Percentiles rank a stretch among this genome's conserved stretches.
Conservation (phyloP, 345 rosid genomes). For the Pistacia atlantica region DNA sequence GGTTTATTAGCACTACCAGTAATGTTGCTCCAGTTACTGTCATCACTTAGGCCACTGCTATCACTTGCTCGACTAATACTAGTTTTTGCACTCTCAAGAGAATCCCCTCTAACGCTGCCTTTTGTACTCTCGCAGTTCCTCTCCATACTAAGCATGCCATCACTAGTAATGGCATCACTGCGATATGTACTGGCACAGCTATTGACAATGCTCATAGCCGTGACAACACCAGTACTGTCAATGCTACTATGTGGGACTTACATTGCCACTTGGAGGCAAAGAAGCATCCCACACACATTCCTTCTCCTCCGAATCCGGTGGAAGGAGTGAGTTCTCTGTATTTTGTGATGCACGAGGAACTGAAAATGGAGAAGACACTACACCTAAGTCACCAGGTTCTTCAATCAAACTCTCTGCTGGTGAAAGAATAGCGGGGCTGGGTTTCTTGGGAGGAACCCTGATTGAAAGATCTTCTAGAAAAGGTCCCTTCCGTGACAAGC, state of each 20-base stretch:
- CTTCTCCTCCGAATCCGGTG: slow-evolving; percentile 71
- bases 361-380: slow-evolving; percentile 56
- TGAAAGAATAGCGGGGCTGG: slow-evolving; percentile 49
- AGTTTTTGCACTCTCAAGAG: slow-evolving; percentile 82
- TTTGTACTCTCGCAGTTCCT: slow-evolving; percentile 67
- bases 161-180: slow-evolving; percentile 71
- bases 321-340: slow-evolving; percentile 57
- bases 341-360: slow-evolving; percentile 65
- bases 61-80: slow-evolving; percentile 83
- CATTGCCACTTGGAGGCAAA: slow-evolving; percentile 90
- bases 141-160: slow-evolving; percentile 74
- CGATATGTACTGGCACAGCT: slow-evolving; percentile 61
- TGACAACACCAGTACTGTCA: slow-evolving; percentile 67
- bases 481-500: slow-evolving; percentile 70
- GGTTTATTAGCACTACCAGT: slow-evolving; percentile 92
- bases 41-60: slow-evolving; percentile 90
- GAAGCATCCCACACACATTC: slow-evolving; percentile 99
- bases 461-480: slow-evolving; percentile 75
- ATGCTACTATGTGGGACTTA: slow-evolving; percentile 89
- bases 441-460: slow-evolving; percentile 62
- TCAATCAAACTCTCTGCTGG: slow-evolving; percentile 72
- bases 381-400: slow-evolving; percentile 51
- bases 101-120: slow-evolving; percentile 71
- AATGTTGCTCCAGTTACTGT: slow-evolving; percentile 94
- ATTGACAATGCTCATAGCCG: slow-evolving; percentile 84